phyloP scores from a whole-genome alignment of 805 yeast genomes.

The Dipodascus albidus region DNA sequence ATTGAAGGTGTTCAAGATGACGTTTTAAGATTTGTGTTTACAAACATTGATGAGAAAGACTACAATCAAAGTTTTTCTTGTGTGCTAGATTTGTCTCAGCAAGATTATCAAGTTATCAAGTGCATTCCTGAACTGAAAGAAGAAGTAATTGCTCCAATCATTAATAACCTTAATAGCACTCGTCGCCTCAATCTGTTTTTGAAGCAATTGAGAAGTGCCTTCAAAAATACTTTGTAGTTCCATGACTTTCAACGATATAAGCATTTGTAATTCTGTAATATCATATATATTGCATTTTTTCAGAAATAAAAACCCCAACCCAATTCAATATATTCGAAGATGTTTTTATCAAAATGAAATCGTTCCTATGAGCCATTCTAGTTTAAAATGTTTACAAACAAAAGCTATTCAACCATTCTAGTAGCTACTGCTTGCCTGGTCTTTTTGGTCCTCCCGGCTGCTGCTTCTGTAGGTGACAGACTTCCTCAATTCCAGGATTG shows the following conservation, averaged over 20 bases:
- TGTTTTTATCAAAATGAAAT: too few relatives aligned
- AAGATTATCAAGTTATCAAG: slow-evolving; percentile 24
- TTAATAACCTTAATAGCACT: slow-evolving; percentile 16
- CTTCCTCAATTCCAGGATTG: slow-evolving; percentile 38
- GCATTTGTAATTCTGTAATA: not conserved
- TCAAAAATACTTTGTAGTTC: slow-evolving; percentile 8
- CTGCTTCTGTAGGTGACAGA: slow-evolving; percentile 38
- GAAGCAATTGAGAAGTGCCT: slow-evolving; percentile 19
- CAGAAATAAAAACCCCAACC: not conserved
- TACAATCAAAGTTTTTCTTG: slow-evolving; percentile 32
- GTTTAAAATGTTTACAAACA: not conserved
- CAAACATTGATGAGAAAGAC: slow-evolving; percentile 35
- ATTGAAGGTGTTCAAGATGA: slow-evolving; percentile 41
- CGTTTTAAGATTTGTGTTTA: slow-evolving; percentile 37
- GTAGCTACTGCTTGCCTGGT: not conserved
- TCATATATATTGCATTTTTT: not conserved
- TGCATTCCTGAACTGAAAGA: slow-evolving; percentile 30
- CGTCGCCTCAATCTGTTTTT: slow-evolving; percentile 19
- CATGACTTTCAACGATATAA: too few relatives aligned
- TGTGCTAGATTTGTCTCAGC: slow-evolving; percentile 35
- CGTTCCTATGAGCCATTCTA: too few relatives aligned
- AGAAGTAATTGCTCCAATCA: slow-evolving; percentile 13
- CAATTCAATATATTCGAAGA: not conserved
- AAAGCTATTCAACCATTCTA: not conserved
- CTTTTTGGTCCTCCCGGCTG: not conserved